Evolutionary conservation across 1,139 yeast genomes (phyloP).

Genomic region (Lipomyces yarrowii): DNA sequence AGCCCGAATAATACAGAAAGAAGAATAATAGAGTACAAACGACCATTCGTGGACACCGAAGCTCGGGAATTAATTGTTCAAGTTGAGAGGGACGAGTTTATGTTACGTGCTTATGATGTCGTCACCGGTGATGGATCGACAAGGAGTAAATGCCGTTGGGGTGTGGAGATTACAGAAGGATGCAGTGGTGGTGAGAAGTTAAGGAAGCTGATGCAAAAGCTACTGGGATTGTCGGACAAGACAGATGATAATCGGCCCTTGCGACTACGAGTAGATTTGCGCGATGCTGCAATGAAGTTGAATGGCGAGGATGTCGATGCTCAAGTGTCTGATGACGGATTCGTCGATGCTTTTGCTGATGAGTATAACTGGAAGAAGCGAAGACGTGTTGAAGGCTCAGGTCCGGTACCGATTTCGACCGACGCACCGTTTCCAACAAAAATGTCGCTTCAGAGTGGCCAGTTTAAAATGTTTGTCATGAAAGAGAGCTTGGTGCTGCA

Average conservation of each 20-base stretch:
- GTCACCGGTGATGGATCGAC: not conserved
- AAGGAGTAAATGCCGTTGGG: conserved; percentile 18
- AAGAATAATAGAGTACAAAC: conserved; percentile 48
- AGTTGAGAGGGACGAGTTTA: conserved; percentile 42
- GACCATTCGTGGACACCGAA: conserved; percentile 61
- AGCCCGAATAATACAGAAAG: not conserved
- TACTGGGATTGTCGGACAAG: not conserved
- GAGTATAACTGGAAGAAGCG: conserved; percentile 1
- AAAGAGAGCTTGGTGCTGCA: conserved; percentile 8
- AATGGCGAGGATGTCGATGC: conserved; percentile 11
- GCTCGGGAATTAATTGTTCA: conserved; percentile 61
- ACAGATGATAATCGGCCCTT: not conserved
- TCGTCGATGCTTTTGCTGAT: conserved; percentile 6
- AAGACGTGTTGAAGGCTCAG: conserved; percentile 1
- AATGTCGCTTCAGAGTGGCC: conserved; percentile 13
- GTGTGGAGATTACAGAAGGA: conserved; percentile 8
- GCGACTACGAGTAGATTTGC: conserved; percentile 13
- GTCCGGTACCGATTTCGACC: not conserved
- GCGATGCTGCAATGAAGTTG: conserved; percentile 5
- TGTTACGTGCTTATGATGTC: conserved; percentile 18
- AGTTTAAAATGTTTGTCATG: conserved; percentile 9
- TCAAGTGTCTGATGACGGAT: conserved; percentile 11
- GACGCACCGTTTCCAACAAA: conserved; percentile 1
- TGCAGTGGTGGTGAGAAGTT: conserved; percentile 13
- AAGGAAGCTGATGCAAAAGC: conserved; percentile 1